Evolutionary conservation across 192 early-diverging fungal species (phyloP).

Genomic region (Diversispora eburnea): DNA sequence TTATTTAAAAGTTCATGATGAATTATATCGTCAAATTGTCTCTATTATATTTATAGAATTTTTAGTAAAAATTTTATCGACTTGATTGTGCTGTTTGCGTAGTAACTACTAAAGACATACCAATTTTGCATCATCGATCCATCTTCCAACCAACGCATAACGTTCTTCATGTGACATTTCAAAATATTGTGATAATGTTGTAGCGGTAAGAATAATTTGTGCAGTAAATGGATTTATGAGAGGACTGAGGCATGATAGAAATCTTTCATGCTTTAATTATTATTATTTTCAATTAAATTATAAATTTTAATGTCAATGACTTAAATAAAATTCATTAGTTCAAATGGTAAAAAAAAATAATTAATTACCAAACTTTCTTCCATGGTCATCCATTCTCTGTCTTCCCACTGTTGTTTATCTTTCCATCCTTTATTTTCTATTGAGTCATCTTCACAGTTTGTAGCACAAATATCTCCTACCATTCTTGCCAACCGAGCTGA

Average conservation of each 20-base stretch:
- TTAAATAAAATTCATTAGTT: not conserved
- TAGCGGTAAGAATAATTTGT: conserved; percentile 26
- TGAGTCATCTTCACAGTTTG: not conserved
- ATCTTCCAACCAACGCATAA: conserved; percentile 7
- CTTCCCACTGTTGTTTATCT: conserved; percentile 11
- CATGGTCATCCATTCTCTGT: conserved; percentile 16
- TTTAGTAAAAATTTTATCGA: too few relatives aligned
- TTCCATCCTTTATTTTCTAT: conserved; percentile 13
- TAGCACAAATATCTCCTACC: conserved; percentile 19
- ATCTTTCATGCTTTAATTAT: conserved; percentile 24
- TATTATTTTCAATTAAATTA: not conserved
- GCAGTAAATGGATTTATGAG: conserved; percentile 25
- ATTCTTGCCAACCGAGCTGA: conserved; percentile 23
- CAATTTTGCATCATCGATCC: conserved; percentile 19
- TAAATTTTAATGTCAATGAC: not conserved
- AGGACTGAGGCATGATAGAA: conserved; percentile 19
- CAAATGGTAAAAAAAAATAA: not conserved
- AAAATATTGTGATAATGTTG: conserved; percentile 5
- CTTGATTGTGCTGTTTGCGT: too few relatives aligned
- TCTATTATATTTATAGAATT: too few relatives aligned
- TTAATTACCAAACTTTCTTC: conserved; percentile 22
- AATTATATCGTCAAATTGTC: too few relatives aligned
- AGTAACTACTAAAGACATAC: not conserved
- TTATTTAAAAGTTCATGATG: too few relatives aligned
- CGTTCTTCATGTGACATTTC: conserved; percentile 22